Evolutionary conservation across 306 rosid genomes (phyloP).

Genomic region (Trichosanthes truncata): DNA sequence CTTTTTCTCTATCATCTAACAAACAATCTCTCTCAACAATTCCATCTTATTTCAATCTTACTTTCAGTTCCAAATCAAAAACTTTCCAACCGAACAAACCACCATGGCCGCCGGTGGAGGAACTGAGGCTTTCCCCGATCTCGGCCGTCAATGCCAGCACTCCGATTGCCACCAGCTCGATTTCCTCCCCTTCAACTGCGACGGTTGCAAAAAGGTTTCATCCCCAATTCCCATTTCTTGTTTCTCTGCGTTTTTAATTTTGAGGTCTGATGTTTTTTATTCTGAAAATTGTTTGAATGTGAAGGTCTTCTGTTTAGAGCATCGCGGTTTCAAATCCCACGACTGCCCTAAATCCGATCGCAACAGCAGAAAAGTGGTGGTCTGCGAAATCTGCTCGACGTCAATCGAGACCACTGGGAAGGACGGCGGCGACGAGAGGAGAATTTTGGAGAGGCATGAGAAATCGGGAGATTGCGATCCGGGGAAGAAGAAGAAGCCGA

Average conservation of each 20-base stretch:
- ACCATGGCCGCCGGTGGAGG: constrained; percentile 51
- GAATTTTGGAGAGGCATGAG: constrained; percentile 38
- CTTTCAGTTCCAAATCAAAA: not conserved
- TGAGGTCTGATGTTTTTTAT: not conserved
- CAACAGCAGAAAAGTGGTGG: constrained; percentile 68
- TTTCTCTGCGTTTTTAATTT: not conserved
- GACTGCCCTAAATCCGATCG: constrained; percentile 58
- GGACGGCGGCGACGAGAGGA: constrained; percentile 29
- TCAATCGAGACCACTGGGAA: constrained; percentile 59
- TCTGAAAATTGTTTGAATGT: not conserved
- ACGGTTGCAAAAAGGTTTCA: constrained; percentile 45
- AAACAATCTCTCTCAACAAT: not conserved
- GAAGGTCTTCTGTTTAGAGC: constrained; percentile 76
- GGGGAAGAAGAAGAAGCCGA: constrained; percentile 57
- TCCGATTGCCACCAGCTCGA: constrained; percentile 67
- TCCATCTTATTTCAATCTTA: not conserved
- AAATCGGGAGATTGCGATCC: constrained; percentile 70
- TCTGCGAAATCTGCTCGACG: constrained; percentile 61
- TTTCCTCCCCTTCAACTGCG: constrained; percentile 81
- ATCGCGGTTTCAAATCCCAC: constrained; percentile 65
- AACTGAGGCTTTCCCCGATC: constrained; percentile 87
- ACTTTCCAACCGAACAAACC: not conserved
- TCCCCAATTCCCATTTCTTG: not conserved
- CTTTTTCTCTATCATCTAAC: not conserved
- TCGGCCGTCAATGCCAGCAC: constrained; percentile 73